These are phyloP conservation scores for Salvia splendens DNA, from an alignment of 257 asterid genomes.

Conservation along the genomic window DNA sequence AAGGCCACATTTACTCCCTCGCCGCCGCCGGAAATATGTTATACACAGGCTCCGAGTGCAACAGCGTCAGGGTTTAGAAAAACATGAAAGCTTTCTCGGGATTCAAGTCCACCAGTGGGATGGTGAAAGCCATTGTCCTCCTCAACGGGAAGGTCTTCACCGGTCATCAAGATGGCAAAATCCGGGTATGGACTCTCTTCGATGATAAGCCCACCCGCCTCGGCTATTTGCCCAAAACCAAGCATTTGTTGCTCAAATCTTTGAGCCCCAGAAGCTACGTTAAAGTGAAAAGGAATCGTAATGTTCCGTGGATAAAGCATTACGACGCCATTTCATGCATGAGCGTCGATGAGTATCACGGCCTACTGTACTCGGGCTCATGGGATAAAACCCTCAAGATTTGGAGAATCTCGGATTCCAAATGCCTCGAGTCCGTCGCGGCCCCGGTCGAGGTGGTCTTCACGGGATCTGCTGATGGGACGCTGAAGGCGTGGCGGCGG, in stretches of 20 bases:
- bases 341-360: conserved; percentile 51
- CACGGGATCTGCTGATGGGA: conserved; percentile 87
- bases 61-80: conserved; percentile 66
- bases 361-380: conserved; percentile 73
- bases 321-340: conserved; percentile 73
- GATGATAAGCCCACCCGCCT: conserved; percentile 26
- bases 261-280: conserved; percentile 63
- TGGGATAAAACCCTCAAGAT: conserved; percentile 86
- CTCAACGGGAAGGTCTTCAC: conserved; percentile 54
- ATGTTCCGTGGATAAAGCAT: conserved; percentile 70
- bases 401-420: conserved; percentile 72
- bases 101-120: conserved; percentile 69
- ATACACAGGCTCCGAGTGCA: conserved; percentile 79
- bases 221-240: conserved; percentile 66
- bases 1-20: conserved; percentile 68
- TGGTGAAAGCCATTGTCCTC: conserved; percentile 72
- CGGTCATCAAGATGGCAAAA: conserved; percentile 83
- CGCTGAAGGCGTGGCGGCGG: conserved; percentile 81
- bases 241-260: conserved; percentile 50
- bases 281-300: conserved; percentile 42
- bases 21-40: conserved; percentile 63
- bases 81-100: conserved; percentile 57
- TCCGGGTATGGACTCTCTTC: conserved; percentile 64
- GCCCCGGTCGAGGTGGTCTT: conserved; percentile 61
- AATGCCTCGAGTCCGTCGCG: conserved; percentile 69